Evolutionary conservation across 73 alveolate genomes (phyloP).

Genomic region (Chromera velia): DNA sequence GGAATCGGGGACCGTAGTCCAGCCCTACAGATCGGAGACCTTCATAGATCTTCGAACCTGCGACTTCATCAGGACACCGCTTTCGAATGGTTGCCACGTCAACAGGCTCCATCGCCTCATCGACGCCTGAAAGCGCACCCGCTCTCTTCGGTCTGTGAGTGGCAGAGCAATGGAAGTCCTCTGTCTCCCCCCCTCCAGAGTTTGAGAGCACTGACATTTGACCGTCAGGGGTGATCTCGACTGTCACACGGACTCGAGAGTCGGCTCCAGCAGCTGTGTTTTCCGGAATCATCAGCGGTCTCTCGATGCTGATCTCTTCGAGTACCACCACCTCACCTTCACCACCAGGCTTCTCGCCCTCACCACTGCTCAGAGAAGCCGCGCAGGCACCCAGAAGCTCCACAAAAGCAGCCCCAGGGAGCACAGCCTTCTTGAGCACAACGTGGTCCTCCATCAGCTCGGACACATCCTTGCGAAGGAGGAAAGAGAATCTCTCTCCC

Average conservation of each 20-base stretch:
- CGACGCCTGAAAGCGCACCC: too few species aligned
- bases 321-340: neutral
- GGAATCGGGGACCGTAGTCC: constrained; percentile 39
- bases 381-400: neutral
- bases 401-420: constrained; percentile 5
- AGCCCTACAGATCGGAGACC: constrained; percentile 34
- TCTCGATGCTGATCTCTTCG: neutral
- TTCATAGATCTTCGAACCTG: constrained; percentile 18
- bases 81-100: neutral
- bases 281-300: neutral
- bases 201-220: neutral
- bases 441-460: neutral
- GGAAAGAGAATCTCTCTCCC: too few species aligned
- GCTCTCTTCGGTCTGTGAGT: too few species aligned
- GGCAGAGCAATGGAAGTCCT: too few species aligned
- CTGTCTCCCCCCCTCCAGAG: neutral
- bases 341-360: neutral
- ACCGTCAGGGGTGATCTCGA: neutral
- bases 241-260: neutral
- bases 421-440: neutral
- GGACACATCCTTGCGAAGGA: neutral
- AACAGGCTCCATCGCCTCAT: neutral
- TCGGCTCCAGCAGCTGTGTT: neutral
- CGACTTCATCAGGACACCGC: neutral
- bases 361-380: neutral